Evolutionary conservation across 1,284 basidiomycete genomes (phyloP).

Genomic region (Phellopilus nigrolimitatus): DNA sequence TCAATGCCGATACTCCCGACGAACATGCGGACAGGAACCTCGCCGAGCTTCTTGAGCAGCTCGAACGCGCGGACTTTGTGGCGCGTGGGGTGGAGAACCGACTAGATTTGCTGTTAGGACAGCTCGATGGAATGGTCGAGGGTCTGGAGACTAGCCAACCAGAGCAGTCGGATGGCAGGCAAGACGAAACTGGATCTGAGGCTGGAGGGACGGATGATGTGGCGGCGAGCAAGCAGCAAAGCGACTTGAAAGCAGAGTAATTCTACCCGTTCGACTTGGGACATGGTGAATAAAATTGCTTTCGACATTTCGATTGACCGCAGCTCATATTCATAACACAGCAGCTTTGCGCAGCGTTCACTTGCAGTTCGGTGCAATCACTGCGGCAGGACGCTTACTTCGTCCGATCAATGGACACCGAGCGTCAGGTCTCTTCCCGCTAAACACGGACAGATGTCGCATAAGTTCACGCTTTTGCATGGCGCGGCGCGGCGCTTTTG

Average conservation of each 20-base stretch:
- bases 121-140: conserved; percentile 50
- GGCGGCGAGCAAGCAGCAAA: not conserved
- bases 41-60: conserved; percentile 42
- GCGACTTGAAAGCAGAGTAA: too few relatives aligned
- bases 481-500: too few relatives aligned
- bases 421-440: too few relatives aligned
- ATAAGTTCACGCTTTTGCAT: too few relatives aligned
- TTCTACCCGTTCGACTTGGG: not conserved
- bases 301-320: not conserved
- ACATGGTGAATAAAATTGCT: not conserved
- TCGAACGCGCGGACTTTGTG: conserved; percentile 51
- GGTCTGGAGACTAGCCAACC: conserved; percentile 32
- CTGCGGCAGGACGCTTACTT: too few relatives aligned
- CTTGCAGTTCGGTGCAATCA: too few relatives aligned
- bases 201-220: not conserved
- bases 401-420: too few relatives aligned
- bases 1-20: not conserved
- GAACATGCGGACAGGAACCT: conserved; percentile 36
- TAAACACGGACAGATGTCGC: too few relatives aligned
- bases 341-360: not conserved
- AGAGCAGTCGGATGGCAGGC: conserved; percentile 6
- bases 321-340: not conserved
- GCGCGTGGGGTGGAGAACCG: conserved; percentile 53
- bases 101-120: conserved; percentile 51
- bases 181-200: not conserved